A percentile compares a stretch with the other conserved stretches of the same genome.
Conservation (phyloP, 495 filamentous ascomycete genomes). For the Pyronema omphalodes region DNA sequence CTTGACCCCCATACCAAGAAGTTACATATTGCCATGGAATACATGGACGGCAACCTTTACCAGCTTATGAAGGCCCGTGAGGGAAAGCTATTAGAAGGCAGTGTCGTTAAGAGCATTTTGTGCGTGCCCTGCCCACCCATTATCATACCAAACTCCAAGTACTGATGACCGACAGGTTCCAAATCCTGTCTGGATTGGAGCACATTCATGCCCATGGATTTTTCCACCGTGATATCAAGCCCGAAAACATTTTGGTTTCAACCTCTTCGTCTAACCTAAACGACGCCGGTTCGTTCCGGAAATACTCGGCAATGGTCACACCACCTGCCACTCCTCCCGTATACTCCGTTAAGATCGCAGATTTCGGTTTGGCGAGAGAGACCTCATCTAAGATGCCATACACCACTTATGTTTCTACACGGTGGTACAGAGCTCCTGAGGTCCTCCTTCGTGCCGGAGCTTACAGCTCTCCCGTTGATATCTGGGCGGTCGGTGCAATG, state of each 20-base stretch:
- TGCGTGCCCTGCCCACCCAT: conserved; percentile 7
- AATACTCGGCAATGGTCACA: conserved; percentile 85
- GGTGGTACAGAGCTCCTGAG: conserved; percentile 97
- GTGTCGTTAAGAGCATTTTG: conserved; percentile 90
- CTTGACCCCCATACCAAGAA: conserved; percentile 88
- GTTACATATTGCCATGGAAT: conserved; percentile 97
- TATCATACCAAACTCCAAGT: not conserved
- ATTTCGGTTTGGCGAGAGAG: conserved; percentile 95
- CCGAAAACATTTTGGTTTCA: conserved; percentile 95
- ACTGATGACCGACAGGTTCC: conserved; percentile 33
- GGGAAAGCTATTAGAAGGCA: conserved; percentile 75
- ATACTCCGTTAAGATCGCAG: conserved; percentile 96
- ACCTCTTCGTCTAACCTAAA: conserved; percentile 57
- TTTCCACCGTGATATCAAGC: conserved; percentile 98
- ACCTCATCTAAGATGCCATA: conserved; percentile 91
- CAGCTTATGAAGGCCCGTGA: conserved; percentile 97
- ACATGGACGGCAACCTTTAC: conserved; percentile 99
- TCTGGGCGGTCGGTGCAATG: conserved; percentile 99
- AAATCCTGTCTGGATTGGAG: conserved; percentile 88
- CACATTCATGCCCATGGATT: conserved; percentile 95
- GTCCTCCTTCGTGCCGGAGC: conserved; percentile 87
- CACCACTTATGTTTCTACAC: conserved; percentile 94
- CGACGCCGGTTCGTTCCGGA: conserved; percentile 62
- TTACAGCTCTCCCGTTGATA: conserved; percentile 95
- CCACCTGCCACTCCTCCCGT: conserved; percentile 83